These are phyloP conservation scores for Polytolypa hystricis DNA, from an alignment of 2,329 filamentous ascomycete species.

Conservation along the genomic window DNA sequence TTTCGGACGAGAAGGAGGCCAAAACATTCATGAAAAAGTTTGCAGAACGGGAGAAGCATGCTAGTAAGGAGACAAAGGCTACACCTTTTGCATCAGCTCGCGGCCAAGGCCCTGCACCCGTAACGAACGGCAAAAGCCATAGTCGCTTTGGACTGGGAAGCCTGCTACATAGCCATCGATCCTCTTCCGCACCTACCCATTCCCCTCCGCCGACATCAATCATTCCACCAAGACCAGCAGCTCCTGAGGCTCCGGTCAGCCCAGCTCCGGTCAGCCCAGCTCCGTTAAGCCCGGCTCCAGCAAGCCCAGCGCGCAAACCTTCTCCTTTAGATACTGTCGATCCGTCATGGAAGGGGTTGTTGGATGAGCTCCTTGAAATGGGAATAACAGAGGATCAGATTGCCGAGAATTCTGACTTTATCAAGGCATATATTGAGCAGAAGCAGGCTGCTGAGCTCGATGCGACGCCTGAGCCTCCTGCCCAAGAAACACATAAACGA, in stretches of 20 bases:
- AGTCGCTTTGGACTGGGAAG: constrained; percentile 43
- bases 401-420: constrained; percentile 56
- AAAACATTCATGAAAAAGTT: constrained; percentile 97
- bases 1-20: constrained; percentile 94
- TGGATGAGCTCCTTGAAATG: constrained; percentile 52
- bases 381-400: constrained; percentile 60
- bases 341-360: constrained; percentile 49
- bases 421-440: constrained; percentile 56
- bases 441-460: constrained; percentile 43
- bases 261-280: too few species aligned
- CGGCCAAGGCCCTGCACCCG: constrained; percentile 35
- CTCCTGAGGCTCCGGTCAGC: constrained; percentile 15
- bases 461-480: constrained; percentile 29
- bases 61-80: constrained; percentile 71
- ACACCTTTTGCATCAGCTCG: constrained; percentile 57
- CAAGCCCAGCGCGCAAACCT: constrained; percentile 22
- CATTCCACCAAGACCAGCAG: constrained; percentile 31
- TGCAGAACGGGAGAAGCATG: constrained; percentile 90
- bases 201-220: constrained; percentile 35
- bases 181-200: constrained; percentile 30
- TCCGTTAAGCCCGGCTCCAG: too few species aligned
- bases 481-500: constrained; percentile 36
- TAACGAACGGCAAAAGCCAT: constrained; percentile 35
- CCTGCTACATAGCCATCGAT: constrained; percentile 39
- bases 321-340: constrained; percentile 47